Evolutionary conservation across 2,329 filamentous ascomycete genomes (phyloP).

Genomic region (Colletotrichum limetticola): DNA sequence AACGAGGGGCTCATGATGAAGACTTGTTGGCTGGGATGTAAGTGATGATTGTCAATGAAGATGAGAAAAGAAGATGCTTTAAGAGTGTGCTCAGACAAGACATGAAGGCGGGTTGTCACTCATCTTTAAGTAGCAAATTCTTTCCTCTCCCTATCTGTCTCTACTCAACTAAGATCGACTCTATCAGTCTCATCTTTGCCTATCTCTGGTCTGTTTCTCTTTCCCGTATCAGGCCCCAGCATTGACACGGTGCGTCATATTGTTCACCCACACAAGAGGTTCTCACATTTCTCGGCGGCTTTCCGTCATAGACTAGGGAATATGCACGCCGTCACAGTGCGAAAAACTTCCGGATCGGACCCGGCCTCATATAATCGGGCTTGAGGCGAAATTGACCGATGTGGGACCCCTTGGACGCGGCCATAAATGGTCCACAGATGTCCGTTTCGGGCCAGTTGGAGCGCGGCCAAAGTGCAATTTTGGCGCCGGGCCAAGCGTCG

Average conservation of each 20-base stretch:
- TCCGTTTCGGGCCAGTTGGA: slow-evolving; percentile 2
- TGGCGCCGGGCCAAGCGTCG: not conserved
- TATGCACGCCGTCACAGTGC: slow-evolving; percentile 6
- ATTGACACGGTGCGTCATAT: not conserved
- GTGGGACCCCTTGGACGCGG: not conserved
- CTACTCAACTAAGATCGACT: not conserved
- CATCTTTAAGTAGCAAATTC: too few species aligned
- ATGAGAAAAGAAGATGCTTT: too few species aligned
- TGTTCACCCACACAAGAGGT: not conserved
- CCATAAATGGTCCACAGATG: not conserved
- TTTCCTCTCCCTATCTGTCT: too few species aligned
- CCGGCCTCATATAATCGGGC: slow-evolving; percentile 5
- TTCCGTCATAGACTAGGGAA: not conserved
- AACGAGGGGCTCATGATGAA: slow-evolving; percentile 8
- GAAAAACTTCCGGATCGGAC: slow-evolving; percentile 9
- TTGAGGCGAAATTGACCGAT: not conserved
- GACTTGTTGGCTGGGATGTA: too few species aligned
- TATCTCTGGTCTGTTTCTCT: too few species aligned
- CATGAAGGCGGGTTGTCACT: too few species aligned
- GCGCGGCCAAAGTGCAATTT: not conserved
- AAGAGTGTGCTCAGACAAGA: accelerated
- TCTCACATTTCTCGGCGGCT: not conserved
- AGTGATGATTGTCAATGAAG: too few species aligned
- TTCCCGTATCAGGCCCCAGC: not conserved
- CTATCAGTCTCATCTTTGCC: not conserved